Evolutionary conservation across 1,284 basidiomycete genomes (phyloP).

Genomic region (Moesziomyces sp.): DNA sequence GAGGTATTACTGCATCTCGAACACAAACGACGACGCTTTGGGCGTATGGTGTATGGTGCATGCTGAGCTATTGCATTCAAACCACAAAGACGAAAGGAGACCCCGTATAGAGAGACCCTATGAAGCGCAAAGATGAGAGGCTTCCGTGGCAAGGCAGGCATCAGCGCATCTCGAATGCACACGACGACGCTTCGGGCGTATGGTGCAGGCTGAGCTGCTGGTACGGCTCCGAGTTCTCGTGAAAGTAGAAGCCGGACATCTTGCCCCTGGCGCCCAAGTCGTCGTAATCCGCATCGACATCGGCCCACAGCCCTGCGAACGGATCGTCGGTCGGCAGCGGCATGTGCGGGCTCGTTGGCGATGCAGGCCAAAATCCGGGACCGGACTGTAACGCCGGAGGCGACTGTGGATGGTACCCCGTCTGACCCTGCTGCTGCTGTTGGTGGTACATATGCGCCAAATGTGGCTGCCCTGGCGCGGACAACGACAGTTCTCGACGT

Average conservation of each 20-base stretch:
- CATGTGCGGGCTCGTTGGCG: constrained; percentile 24
- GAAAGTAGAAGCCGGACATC: constrained; percentile 93
- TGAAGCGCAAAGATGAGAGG: no score
- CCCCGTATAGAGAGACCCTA: no score
- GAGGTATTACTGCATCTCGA: no score
- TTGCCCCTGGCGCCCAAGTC: constrained; percentile 48
- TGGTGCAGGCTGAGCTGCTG: constrained; percentile 71
- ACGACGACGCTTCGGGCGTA: constrained; percentile 63
- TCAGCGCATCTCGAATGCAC: constrained; percentile 69
- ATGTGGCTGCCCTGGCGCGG: constrained; percentile 3
- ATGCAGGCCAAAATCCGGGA: constrained; percentile 37
- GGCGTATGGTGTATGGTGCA: no score
- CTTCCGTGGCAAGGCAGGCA: no score
- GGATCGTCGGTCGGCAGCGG: constrained; percentile 13
- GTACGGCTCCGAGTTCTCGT: constrained; percentile 86
- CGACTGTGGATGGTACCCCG: constrained; percentile 28
- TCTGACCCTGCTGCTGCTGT: not conserved
- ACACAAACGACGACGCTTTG: no score
- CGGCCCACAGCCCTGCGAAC: constrained; percentile 14
- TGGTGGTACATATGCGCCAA: not conserved
- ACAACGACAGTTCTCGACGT: constrained; percentile 33
- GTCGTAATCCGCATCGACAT: constrained; percentile 30
- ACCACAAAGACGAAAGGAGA: no score
- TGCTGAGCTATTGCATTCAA: no score
- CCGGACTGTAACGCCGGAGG: constrained; percentile 18